Conservation (phyloP, 139 green algal genomes). For the Parachlorella kessleri region DNA sequence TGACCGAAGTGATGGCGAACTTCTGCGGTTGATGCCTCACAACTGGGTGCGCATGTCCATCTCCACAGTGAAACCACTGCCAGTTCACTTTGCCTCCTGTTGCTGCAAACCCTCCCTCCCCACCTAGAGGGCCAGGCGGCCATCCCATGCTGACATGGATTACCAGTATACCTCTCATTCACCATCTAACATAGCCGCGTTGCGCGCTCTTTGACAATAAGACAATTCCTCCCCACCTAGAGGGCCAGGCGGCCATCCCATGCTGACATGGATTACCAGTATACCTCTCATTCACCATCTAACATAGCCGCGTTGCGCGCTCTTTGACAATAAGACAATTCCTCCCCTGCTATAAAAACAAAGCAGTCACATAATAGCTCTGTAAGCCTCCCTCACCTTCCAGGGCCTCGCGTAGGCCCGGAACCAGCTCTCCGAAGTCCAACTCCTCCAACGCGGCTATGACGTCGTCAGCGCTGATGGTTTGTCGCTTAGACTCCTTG, state of each 20-base stretch:
- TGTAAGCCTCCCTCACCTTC: too few relatives aligned
- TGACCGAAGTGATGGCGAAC: too few relatives aligned
- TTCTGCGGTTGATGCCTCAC: too few relatives aligned
- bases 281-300: neutral
- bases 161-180: neutral
- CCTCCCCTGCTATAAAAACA: neutral
- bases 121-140: neutral
- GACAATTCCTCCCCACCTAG: too few relatives aligned
- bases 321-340: neutral
- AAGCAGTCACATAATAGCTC: neutral
- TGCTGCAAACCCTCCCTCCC: too few relatives aligned
- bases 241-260: neutral
- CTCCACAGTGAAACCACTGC: too few relatives aligned
- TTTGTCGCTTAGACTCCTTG: constrained; percentile 79
- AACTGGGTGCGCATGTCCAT: too few relatives aligned
- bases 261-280: neutral
- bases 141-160: neutral
- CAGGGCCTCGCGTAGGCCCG: constrained; percentile 61
- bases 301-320: too few relatives aligned
- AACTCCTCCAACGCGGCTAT: constrained; percentile 76
- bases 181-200: neutral
- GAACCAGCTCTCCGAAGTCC: constrained; percentile 81
- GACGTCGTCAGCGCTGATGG: constrained; percentile 82
- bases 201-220: neutral
- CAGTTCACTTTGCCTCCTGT: too few relatives aligned